Base-by-base conservation (phyloP, 2,329 filamentous ascomycete genomes). In the Arthrobotrys iridis region DNA sequence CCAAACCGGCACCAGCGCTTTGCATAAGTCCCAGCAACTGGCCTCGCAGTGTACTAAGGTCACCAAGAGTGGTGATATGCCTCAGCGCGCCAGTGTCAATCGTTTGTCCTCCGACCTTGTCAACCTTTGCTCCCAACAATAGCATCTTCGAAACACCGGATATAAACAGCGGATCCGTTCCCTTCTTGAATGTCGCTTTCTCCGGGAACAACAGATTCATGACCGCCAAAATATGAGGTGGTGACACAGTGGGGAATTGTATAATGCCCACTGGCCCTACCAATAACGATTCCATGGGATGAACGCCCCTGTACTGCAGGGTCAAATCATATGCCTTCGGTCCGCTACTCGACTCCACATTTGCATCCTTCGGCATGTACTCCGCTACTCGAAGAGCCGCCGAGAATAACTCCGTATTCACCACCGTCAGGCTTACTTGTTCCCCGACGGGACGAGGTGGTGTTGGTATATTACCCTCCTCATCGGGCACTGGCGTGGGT, bases 391-490 rank as follows among this genome's bases (percentile, higher is more conserved):
- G 90, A 76, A 98, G 84, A 0, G 94, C 93, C 15, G 92, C 88
- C 78, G 90, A 89, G 81, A 99, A 92, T 80, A 99, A 96, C 80
- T 92, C 91, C 11, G 92, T 95, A 81, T 95, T 90, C 66, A 99
- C 85, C 24, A 96, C 91, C 1, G 88, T 88, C 70, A 91, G 84
- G 80, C 90, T 89, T 84, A 88, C 88, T 84, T 90, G 84, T 80
- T 90, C 84, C 71, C 89, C 86, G 73, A 77, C 37, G 1, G 70
- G 62, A n/a, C 46, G 60, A 28, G 60, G 55, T n/a, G 43, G 43
- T n/a, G 70, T 28, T 15, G 43, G 48, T 24, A 58, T 18, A 3
- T 57, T 63, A 18, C 70, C 70, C 28, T 67, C 46, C 48, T 74
- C 70, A 5, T 46, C 46, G 8, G 70, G 70, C 28, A 8, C 26